Base-by-base conservation (phyloP, 306 rosid species). In the Vicia faba region DNA sequence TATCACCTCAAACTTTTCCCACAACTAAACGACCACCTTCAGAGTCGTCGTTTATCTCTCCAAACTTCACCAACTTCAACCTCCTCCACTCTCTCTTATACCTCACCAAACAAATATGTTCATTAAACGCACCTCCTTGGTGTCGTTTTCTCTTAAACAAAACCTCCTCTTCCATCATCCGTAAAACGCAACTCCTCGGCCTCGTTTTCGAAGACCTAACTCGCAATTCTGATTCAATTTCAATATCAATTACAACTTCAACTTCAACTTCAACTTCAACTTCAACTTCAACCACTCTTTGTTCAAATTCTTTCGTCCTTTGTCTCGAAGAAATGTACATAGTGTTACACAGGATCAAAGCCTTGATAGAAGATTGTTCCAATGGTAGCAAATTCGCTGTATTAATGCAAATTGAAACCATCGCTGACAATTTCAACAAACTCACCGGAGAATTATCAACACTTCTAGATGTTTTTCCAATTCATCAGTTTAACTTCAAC, bases 281-380 rank as follows among this genome's bases (percentile, higher is more conserved):
- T 63, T 64, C 70, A 20, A 20, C 8, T 33, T 16, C 71, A 2
- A 18, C 46, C 3, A 5, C 44, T 16, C 16, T 59, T 2, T 68
- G 70, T 23, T 80, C 84, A 0, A 49, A 82, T 35, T 86, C 98
- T 0, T 72, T 80, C 2, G 2, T 70, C n/a, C 85, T 95, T 8
- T 90, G 99, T 61, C 85, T 90, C 44, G 88, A 85, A 5, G 97
- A 90, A 74, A 83, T 88, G 87, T 80, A 80, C 81, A 80, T 95
- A 41, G 82, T 87, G 11, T 72, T 95, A 2, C 97, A 90, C 78
- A 71, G 90, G 13, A 67, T 86, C 82, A 87, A 85, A 48, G 53
- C 95, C 4, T 67, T 95, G 2, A 26, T 90, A 3, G 92, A 88
- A 40, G 96, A 90, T 36, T 86, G 81, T 57, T 83, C 83, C 11